Evolutionary conservation across 192 early-diverging fungal species (phyloP), one percentile per base, ranked within the genome.

Genomic region (Coemansia guatemalensis): DNA sequence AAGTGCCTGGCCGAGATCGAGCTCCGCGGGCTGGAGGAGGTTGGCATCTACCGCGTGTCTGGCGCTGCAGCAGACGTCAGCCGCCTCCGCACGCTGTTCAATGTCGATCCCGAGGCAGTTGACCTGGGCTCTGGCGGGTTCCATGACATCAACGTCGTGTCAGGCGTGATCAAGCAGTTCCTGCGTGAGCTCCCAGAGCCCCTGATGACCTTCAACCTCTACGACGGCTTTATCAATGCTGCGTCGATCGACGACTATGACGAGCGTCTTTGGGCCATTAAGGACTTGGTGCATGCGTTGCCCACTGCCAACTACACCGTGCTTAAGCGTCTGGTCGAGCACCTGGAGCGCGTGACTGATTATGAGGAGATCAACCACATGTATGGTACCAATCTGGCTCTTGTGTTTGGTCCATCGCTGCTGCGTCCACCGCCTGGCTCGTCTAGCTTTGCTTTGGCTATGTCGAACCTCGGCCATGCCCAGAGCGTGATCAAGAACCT

Each of bases 381-480:
- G 95, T 89, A 89, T 60, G 86, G 88, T 8, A 85, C 84, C 24
- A 98, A 98, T 62, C 84, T 98, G 53, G 89, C 92, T 0, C 94
- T 98, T 68, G 91, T 98, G n/a, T 98, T 95, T 89, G 94, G 93
- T 1, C 96, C 96, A 1, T 95, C 93, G 17, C 73, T 98, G 53
- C 69, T 98, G 26, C 85, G 86, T 18, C 87, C 87, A 22, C 76
- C 73, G 6, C 86, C 85, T 3, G 86, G 86, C 0, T 81, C 85
- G 21, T 74, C 82, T 24, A 84, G 85, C 22, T 84, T 84, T 58
- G 87, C 88, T 56, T 72, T 83, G 50, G 82, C 87, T 14, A 92
- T 92, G 88, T 83, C 87, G 29, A 90, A 92, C 60, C 56, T 92
- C 24, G 88, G 88, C 14, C 85, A 89, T 61, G 87, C 88, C 20